Evolutionary conservation across 768 basidiomycete genomes (phyloP).

Genomic region (Suillus variegatus): DNA sequence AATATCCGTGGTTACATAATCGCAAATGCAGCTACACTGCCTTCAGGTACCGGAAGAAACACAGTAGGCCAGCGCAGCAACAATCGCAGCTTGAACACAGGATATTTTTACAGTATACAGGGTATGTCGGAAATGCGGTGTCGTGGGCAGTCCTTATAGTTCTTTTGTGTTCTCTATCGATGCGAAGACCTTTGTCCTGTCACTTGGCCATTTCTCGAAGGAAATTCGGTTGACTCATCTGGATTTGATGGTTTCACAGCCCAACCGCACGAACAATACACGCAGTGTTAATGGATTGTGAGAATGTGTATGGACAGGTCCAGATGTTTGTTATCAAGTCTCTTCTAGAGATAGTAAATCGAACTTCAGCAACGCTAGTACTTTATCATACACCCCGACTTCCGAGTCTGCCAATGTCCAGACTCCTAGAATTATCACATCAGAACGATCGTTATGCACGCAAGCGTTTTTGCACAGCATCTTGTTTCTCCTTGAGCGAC

Average conservation of each 20-base stretch:
- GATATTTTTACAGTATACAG: not conserved
- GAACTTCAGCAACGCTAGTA: not conserved
- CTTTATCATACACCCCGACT: not conserved
- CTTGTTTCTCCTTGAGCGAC: constrained; percentile 68
- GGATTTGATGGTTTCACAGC: not conserved
- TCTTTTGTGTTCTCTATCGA: not conserved
- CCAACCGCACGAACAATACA: not conserved
- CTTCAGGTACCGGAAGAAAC: not conserved
- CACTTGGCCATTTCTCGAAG: not conserved
- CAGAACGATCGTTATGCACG: constrained; percentile 33
- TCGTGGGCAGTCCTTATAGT: not conserved
- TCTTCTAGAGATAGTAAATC: not conserved
- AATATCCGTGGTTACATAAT: constrained; percentile 2
- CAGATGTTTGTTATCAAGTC: not conserved
- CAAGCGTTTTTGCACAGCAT: constrained; percentile 66
- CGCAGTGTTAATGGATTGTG: not conserved
- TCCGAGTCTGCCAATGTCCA: not conserved
- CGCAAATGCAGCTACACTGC: not conserved
- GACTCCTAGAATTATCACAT: not conserved
- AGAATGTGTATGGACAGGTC: not conserved
- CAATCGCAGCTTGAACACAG: not conserved
- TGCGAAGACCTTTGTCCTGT: not conserved
- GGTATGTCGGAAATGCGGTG: not conserved
- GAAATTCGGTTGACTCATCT: not conserved
- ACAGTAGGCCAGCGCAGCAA: not conserved